phyloP scores from a whole-genome alignment of 2,329 filamentous ascomycete genomes.

The Neurospora crassa region DNA sequence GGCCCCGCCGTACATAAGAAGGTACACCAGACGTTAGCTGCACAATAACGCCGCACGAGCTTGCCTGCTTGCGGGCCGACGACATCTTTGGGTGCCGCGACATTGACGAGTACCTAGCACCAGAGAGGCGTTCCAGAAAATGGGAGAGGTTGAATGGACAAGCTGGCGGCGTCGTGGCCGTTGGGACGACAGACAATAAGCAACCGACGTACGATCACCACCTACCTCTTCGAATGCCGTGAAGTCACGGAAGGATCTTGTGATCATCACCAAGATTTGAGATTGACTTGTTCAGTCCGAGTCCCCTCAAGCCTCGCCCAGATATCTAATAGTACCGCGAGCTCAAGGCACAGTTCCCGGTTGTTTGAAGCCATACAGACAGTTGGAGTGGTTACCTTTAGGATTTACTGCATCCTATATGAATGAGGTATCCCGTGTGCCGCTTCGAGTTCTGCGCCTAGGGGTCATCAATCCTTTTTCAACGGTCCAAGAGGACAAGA shows the following conservation, averaged over 20 bases:
- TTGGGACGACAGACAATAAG: too few relatives aligned
- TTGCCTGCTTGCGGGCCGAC: too few relatives aligned
- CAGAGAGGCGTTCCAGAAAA: too few relatives aligned
- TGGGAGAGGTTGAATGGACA: too few relatives aligned
- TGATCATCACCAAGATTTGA: background rate
- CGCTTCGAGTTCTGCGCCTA: background rate
- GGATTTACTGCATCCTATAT: background rate
- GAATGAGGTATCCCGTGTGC: background rate
- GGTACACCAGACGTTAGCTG: background rate
- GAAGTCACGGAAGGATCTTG: background rate
- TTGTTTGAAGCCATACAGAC: background rate
- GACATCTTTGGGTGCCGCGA: too few relatives aligned
- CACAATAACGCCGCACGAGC: too few relatives aligned
- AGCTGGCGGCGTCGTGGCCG: too few relatives aligned
- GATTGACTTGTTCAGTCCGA: background rate
- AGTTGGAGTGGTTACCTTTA: background rate
- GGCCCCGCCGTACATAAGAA: slow-evolving; percentile 1
- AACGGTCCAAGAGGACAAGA: background rate
- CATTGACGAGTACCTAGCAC: too few relatives aligned
- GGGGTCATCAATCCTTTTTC: background rate
- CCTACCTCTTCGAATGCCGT: too few relatives aligned
- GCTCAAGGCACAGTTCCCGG: background rate
- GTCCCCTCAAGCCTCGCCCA: too few relatives aligned
- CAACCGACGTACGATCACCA: too few relatives aligned
- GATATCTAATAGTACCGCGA: background rate